Evolutionary conservation across 495 filamentous ascomycete genomes (phyloP).

Genomic region (Daldinia bambusicola): DNA sequence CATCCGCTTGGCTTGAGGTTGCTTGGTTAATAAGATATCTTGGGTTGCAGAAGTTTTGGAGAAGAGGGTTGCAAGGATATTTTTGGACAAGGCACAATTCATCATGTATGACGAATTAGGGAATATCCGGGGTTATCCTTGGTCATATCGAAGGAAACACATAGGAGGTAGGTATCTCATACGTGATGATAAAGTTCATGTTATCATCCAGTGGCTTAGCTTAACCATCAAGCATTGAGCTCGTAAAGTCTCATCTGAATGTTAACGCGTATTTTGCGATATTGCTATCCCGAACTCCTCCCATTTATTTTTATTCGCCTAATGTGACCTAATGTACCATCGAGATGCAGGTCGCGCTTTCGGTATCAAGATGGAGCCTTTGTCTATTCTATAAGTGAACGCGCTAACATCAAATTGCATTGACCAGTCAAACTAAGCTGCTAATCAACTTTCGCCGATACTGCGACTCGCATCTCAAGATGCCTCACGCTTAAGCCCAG

Average conservation of each 20-base stretch:
- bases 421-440: constrained; percentile 13
- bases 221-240: neutral
- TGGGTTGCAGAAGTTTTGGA: neutral
- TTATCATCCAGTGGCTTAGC: constrained; percentile 5
- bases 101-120: constrained; percentile 8
- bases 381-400: constrained; percentile 32
- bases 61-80: constrained; percentile 8
- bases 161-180: too few relatives aligned
- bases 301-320: neutral
- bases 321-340: constrained; percentile 4
- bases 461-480: constrained; percentile 35
- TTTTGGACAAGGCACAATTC: constrained; percentile 3
- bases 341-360: neutral
- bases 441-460: constrained; percentile 22
- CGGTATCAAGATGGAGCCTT: neutral
- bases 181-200: neutral
- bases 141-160: neutral
- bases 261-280: neutral
- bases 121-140: neutral
- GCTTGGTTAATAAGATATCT: neutral
- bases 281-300: neutral
- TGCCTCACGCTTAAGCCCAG: constrained; percentile 66
- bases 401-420: constrained; percentile 9
- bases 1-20: neutral
- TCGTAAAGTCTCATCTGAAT: neutral